phyloP scores from a whole-genome alignment of 306 rosid species.

The Gleditsia sinensis region DNA sequence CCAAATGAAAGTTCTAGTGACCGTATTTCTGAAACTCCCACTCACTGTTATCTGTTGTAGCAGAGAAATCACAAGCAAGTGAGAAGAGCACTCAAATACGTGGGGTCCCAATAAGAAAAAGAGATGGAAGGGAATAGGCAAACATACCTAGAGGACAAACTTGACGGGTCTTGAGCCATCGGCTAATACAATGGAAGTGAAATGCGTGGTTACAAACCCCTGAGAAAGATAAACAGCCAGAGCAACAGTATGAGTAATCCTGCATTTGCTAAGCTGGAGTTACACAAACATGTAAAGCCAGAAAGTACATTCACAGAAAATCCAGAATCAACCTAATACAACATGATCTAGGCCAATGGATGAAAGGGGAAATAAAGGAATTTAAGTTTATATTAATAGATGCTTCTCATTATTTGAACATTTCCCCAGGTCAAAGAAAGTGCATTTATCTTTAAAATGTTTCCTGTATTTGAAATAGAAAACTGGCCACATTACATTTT shows the following conservation, averaged over 20 bases:
- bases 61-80: constrained; percentile 7
- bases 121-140: constrained; percentile 18
- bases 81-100: constrained; percentile 14
- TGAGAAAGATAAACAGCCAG: constrained; percentile 31
- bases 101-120: neutral
- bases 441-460: neutral
- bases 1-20: constrained; percentile 56
- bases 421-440: neutral
- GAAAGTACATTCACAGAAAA: constrained; percentile 13
- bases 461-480: neutral
- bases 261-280: constrained; percentile 13
- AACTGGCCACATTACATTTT: neutral
- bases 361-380: neutral
- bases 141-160: constrained; percentile 78
- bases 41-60: constrained; percentile 77
- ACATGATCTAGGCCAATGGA: neutral
- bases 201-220: constrained; percentile 62
- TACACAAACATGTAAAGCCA: neutral
- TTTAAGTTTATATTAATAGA: neutral
- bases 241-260: constrained; percentile 21
- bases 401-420: neutral
- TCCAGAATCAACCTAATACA: neutral
- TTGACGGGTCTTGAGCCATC: constrained; percentile 65
- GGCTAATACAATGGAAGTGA: constrained; percentile 59
- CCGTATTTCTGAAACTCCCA: constrained; percentile 99